Base-by-base conservation (phyloP, 352 stramenopile species). In the Phytopythium helicoides region DNA sequence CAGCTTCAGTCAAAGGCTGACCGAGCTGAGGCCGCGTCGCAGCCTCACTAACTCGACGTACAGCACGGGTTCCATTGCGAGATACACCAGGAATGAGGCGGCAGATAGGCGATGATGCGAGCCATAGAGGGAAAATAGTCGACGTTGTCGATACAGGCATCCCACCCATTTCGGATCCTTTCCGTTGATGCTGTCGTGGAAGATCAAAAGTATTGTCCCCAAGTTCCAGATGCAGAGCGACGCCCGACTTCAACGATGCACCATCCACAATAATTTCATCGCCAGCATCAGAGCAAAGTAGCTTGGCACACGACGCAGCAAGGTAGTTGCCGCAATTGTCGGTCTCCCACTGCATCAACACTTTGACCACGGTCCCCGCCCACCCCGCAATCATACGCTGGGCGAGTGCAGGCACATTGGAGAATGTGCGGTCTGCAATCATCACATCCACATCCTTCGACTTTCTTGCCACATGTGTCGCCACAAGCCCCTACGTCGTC, bases 241-340 rank as follows among this genome's bases (percentile, higher is more conserved):
- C 78, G 3, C 86, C 86, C 10, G 81, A 80, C 38, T 95, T 95
- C 12, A 95, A 66, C 8, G 86, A 95, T 9, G 83, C 86, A 21
- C 68, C 74, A 47, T 95, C 86, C 3, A 78, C 56, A 34, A 95
- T 92, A 36, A 95, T 93, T 42, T 94, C 83, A 41, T 95, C 86
- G 33, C 77, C 63, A 0, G 83, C 68, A 42, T 95, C 83, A 0
- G 83, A 95, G 55, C 86, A 95, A 3, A 95, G 47, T 8, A 95
- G 52, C 52, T 94, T 95, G 6, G 76, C 68, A 54, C 86, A 95
- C 1, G 62, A 66, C n/a, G 80, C 78, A 1, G 73, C 62, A 18
- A 94, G 41, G 44, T 89, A 93, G 48, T 94, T 92, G 22, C 66
- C 68, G 1, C 79, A 78, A 33, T 84, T 93, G 50, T 95, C 71